Evolutionary conservation across 2,329 filamentous ascomycete genomes (phyloP).

Genomic region (Cercospora sesami): DNA sequence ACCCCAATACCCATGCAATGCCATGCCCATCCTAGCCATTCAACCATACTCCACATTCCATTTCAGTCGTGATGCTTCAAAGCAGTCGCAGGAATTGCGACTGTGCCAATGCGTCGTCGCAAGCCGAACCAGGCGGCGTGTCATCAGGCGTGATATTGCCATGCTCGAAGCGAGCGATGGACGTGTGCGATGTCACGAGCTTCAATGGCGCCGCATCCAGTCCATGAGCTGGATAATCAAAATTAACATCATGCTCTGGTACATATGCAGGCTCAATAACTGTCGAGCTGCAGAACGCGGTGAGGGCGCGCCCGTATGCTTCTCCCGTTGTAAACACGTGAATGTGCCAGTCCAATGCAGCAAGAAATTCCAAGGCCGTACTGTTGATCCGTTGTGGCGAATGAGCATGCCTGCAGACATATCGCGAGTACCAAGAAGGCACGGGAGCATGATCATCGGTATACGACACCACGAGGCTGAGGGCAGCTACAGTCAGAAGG

Average conservation of each 20-base stretch:
- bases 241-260: not conserved
- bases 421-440: constrained; percentile 29
- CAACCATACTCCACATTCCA: not conserved
- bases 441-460: constrained; percentile 31
- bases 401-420: constrained; percentile 27
- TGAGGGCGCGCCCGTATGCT: constrained; percentile 17
- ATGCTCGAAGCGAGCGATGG: constrained; percentile 1
- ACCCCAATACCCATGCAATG: not conserved
- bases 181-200: constrained; percentile 4
- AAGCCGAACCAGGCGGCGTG: not conserved
- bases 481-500: constrained; percentile 31
- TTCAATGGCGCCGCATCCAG: not conserved
- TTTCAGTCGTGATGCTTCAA: constrained; percentile 1
- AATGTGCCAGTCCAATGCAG: constrained; percentile 33
- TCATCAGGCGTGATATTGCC: not conserved
- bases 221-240: not conserved
- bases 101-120: not conserved
- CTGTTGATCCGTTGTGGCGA: constrained; percentile 25
- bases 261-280: not conserved
- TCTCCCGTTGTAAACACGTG: constrained; percentile 24
- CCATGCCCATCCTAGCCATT: not conserved
- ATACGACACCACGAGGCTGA: constrained; percentile 34
- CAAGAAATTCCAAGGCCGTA: constrained; percentile 27
- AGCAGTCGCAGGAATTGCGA: not conserved
- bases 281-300: constrained; percentile 9